phyloP scores from a whole-genome alignment of 495 filamentous ascomycete species.

The Penicillium canariense region DNA sequence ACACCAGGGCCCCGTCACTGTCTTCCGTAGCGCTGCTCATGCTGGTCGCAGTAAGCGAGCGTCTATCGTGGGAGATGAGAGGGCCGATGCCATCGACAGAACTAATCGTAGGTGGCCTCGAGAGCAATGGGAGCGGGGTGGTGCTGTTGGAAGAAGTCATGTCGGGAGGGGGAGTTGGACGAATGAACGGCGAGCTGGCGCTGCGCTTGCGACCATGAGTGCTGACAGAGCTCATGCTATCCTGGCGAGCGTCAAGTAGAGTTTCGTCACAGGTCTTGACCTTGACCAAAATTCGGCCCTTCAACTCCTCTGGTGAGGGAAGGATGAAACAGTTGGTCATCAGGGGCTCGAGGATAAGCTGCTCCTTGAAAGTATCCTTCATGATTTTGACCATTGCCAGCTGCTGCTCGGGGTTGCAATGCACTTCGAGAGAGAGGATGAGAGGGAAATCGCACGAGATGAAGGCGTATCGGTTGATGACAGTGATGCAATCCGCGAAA shows the following conservation, averaged over 20 bases:
- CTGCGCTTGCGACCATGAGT: slow-evolving; percentile 71
- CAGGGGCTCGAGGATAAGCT: slow-evolving; percentile 72
- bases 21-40: slow-evolving; percentile 63
- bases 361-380: slow-evolving; percentile 73
- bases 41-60: slow-evolving; percentile 55
- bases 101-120: slow-evolving; percentile 56
- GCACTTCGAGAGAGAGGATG: slow-evolving; percentile 92
- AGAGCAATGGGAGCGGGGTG: slow-evolving; percentile 48
- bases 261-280: slow-evolving; percentile 68
- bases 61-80: slow-evolving; percentile 45
- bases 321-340: slow-evolving; percentile 62
- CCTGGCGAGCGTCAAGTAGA: slow-evolving; percentile 40
- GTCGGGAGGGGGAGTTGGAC: slow-evolving; percentile 52
- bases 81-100: slow-evolving; percentile 38
- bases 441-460: slow-evolving; percentile 76
- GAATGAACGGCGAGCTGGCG: slow-evolving; percentile 70
- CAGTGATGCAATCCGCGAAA: slow-evolving; percentile 85
- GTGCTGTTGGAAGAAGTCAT: slow-evolving; percentile 43
- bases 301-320: slow-evolving; percentile 82
- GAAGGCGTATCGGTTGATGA: slow-evolving; percentile 93
- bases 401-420: slow-evolving; percentile 83
- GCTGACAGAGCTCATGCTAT: slow-evolving; percentile 35
- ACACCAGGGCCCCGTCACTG: slow-evolving; percentile 51
- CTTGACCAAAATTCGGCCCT: slow-evolving; percentile 83
- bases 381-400: slow-evolving; percentile 87